Evolutionary conservation across 495 filamentous ascomycete species (phyloP), one percentile per base, ranked within the genome.

Genomic region (Penicillium coffeae): DNA sequence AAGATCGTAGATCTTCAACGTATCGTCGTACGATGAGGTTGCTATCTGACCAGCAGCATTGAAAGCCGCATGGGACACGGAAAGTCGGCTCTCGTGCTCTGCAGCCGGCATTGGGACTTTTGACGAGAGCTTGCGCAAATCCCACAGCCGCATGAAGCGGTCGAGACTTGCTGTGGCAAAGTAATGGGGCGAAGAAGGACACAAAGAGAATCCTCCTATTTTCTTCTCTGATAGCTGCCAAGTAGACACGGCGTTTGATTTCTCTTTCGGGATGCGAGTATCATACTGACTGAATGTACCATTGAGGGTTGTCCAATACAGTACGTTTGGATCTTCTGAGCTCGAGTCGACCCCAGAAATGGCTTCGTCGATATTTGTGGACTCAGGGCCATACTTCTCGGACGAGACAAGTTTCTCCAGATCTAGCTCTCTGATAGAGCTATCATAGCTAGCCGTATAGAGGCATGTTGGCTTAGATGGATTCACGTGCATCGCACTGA

Each of bases 11-110:
- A 98, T 84, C 64, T 97, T 98, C 56, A 98, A 76, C 0, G 87
- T 94, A 59, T 97, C 89, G 59, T 98, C 93, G 64, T 97, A 97
- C 9, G 85, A 90, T 0, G 90, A 85, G 0, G 93, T 98, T 0
- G 90, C 94, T 3, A 98, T 72, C 52, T 90, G 85, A 0, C 91
- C 92, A 3, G 75, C 81, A 6, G 76, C 73, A 52, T 88, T 93
- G 79, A 89, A 97, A 6, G 89, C 84, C 0, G 92, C 93, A 61
- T 95, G 90, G 1, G 87, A 92, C 0, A 98, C 90, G 0, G 88
- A 95, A 0, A 97, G 72, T 1, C 84, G 79, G 40, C 83, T 91
- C 33, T 81, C 74, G 64, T 97, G 90, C 58, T 93, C 83, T 13
- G 87, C 92, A 0, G 96, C 64, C 1, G 95, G 68, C 0, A 77